Conservation (phyloP, 179 eudicot species). For the Silene vulgaris region DNA sequence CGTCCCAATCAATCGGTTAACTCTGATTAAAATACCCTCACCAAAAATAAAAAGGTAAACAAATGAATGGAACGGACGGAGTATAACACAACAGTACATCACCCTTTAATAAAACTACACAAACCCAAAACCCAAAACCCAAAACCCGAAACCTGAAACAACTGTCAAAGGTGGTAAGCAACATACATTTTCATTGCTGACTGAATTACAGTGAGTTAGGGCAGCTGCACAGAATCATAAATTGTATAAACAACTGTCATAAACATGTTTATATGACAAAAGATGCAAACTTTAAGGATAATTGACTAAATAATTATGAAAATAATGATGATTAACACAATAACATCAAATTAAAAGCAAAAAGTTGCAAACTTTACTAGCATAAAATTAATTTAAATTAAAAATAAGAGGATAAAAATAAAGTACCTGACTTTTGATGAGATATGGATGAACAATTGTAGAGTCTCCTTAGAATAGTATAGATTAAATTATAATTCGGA, state of each 20-base stretch:
- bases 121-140: neutral
- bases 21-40: too few species aligned
- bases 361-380: neutral
- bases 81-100: too few species aligned
- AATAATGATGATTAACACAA: neutral
- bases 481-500: too few species aligned
- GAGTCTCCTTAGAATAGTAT: too few species aligned
- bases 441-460: too few species aligned
- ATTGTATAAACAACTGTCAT: neutral
- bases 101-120: neutral
- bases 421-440: too few species aligned
- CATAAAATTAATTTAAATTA: neutral
- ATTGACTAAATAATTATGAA: neutral
- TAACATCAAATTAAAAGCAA: neutral
- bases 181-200: constrained; percentile 1
- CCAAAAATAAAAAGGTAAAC: too few species aligned
- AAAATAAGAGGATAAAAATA: too few species aligned
- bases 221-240: neutral
- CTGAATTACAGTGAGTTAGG: neutral
- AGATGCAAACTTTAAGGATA: neutral
- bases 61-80: too few species aligned
- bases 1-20: too few species aligned
- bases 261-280: neutral
- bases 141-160: neutral
- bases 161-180: neutral